These are phyloP conservation scores for Boletales sp. DNA, from an alignment of 768 basidiomycete species.

Conservation along the genomic window DNA sequence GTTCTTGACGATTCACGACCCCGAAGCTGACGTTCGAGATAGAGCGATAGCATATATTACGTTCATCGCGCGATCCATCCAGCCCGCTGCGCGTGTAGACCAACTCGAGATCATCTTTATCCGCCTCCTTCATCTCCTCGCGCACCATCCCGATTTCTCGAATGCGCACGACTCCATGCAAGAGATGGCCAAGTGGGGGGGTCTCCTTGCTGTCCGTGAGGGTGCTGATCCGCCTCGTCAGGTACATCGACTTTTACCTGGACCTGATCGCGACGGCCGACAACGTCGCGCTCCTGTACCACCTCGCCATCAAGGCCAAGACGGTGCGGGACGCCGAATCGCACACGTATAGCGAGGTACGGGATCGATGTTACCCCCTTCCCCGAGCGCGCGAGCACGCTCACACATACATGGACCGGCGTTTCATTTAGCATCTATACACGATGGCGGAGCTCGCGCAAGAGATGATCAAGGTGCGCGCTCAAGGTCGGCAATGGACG, in stretches of 20 bases:
- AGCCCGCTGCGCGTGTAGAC: slow-evolving; percentile 54
- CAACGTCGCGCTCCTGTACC: slow-evolving; percentile 79
- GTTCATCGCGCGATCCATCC: slow-evolving; percentile 44
- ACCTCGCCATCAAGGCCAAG: slow-evolving; percentile 80
- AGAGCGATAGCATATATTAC: slow-evolving; percentile 59
- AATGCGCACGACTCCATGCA: slow-evolving; percentile 62
- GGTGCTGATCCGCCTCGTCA: slow-evolving; percentile 25
- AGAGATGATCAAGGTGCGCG: slow-evolving; percentile 72
- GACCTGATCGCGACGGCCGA: slow-evolving; percentile 74
- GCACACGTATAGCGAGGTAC: slow-evolving; percentile 65
- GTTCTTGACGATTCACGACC: slow-evolving; percentile 89
- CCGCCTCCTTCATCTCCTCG: slow-evolving; percentile 80
- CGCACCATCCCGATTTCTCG: slow-evolving; percentile 93
- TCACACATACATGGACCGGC: too few relatives aligned
- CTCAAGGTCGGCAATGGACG: slow-evolving; percentile 64
- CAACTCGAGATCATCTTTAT: slow-evolving; percentile 80
- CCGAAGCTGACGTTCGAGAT: slow-evolving; percentile 73
- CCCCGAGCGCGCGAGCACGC: too few relatives aligned
- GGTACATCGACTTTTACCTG: slow-evolving; percentile 88
- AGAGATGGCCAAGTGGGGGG: slow-evolving; percentile 71
- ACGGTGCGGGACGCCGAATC: slow-evolving; percentile 80
- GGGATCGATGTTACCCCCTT: too few relatives aligned
- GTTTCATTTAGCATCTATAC: slow-evolving; percentile 96
- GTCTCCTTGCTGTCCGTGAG: neutral
- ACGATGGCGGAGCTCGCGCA: slow-evolving; percentile 85